A percentile compares a stretch with the other conserved stretches of the same genome.
phyloP scores from a whole-genome alignment of 495 filamentous ascomycete genomes.

The Podospora pseudopauciseta region DNA sequence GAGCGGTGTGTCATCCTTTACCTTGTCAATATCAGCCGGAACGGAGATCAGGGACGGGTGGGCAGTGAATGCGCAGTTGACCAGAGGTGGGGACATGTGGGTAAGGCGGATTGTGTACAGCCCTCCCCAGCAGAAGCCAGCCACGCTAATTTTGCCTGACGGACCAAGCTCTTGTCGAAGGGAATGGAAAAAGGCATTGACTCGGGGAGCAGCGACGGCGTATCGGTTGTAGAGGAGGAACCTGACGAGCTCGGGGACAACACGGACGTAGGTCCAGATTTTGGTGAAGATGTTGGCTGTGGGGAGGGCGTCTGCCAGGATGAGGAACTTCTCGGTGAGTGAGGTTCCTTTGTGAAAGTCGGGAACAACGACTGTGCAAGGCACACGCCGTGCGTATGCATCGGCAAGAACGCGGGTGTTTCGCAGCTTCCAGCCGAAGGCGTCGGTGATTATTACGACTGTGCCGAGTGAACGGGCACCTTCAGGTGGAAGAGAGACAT shows the following conservation, averaged over 20 bases:
- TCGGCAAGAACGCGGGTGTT: constrained; percentile 55
- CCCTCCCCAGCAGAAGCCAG: constrained; percentile 63
- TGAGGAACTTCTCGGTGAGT: constrained; percentile 24
- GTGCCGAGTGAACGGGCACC: constrained; percentile 41
- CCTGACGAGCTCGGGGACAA: constrained; percentile 26
- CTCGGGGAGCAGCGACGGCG: constrained; percentile 39
- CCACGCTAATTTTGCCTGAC: constrained; percentile 38
- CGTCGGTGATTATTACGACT: constrained; percentile 54
- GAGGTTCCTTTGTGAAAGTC: constrained; percentile 53
- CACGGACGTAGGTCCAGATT: constrained; percentile 8
- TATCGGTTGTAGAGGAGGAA: constrained; percentile 38
- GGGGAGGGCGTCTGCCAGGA: constrained; percentile 1
- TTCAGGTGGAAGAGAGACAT: constrained; percentile 40
- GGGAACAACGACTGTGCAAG: constrained; percentile 51
- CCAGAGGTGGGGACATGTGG: constrained; percentile 34
- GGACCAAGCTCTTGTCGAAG: constrained; percentile 36
- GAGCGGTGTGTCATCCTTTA: constrained; percentile 43
- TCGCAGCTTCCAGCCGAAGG: constrained; percentile 55
- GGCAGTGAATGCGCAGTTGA: constrained; percentile 53
- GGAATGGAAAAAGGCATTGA: constrained; percentile 45
- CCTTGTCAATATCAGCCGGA: constrained; percentile 52
- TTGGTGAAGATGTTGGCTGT: constrained; percentile 8
- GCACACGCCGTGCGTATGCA: constrained; percentile 46
- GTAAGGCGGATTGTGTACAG: constrained; percentile 46
- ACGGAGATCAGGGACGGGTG: constrained; percentile 52